Base-by-base conservation (phyloP, 768 basidiomycete genomes). In the Strobilomyces confusus region DNA sequence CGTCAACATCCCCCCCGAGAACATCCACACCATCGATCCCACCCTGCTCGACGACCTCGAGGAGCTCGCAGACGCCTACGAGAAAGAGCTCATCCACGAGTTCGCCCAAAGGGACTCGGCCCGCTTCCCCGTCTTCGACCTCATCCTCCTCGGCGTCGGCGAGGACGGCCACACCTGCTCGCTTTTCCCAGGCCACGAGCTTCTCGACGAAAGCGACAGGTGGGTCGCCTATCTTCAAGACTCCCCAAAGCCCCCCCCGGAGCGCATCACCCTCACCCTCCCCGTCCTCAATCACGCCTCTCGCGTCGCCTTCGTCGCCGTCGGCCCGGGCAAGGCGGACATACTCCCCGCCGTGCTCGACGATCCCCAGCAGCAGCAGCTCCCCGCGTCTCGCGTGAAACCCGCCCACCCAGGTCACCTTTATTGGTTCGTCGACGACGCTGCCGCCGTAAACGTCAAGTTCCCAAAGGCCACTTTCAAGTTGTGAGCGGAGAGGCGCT, bases 121-220 rank as follows among this genome's bases (percentile, higher is more conserved):
- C 17, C 86, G 95, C 55, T 98, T 98, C 80, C 97, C 97, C 57
- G 78, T 97, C 48, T 98, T 99, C 70, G 97, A 99, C 69, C 83
- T 99, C 67, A 89, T 98, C 73, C 83, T 99, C 41, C 86, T 99
- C 48, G 97, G 97, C 45, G 86, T 95, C 81, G 97, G 97, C 29
- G 91, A 90, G 6, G 97, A 98, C 68, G 95, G 95, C n/a, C 97
- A 99, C 77, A 98, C 95, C 38, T 93, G 89, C 56, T 94, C 91
- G 8, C 85, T 99, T 60, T 99, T 99, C 82, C 97, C 97, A 9
- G 89, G 80, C n/a, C 95, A 98, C 66, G 73, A 70, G 34, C 80
- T 98, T 36, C 80, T 99, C 45, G 56, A 73, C n/a, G 95, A 97
- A 73, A 81, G 78, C 46, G 92, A 92, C 69, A 82, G 91, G 55